These are phyloP conservation scores for Trifolium repens DNA, from an alignment of 306 rosid species.

Conservation along the genomic window DNA sequence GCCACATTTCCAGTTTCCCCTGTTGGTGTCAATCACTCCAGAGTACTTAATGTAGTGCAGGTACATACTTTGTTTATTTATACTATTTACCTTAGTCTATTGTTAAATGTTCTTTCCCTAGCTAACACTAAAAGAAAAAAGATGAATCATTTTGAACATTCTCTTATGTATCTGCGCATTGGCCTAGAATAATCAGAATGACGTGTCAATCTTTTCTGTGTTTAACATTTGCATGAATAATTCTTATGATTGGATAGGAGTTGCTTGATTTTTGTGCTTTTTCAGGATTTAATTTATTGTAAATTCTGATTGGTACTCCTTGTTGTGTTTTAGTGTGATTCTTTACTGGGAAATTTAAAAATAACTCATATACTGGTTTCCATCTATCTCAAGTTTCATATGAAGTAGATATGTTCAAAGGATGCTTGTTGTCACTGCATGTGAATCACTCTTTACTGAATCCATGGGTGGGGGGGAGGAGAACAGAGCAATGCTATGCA, in stretches of 20 bases:
- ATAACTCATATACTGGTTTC: background rate
- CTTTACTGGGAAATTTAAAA: background rate
- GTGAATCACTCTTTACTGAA: too few species aligned
- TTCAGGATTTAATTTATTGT: background rate
- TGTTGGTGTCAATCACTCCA: constrained; percentile 86
- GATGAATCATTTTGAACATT: background rate
- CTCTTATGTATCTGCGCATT: background rate
- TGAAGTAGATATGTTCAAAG: background rate
- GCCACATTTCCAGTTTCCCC: constrained; percentile 75
- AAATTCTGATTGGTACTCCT: background rate
- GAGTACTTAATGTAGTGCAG: constrained; percentile 94
- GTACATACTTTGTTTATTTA: constrained; percentile 45
- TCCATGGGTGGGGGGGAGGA: background rate
- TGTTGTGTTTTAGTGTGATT: background rate
- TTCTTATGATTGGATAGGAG: background rate
- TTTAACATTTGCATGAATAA: background rate
- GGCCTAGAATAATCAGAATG: constrained; percentile 4
- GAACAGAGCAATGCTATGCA: background rate
- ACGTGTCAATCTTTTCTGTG: constrained; percentile 1
- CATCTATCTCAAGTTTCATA: background rate
- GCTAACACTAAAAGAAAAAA: background rate
- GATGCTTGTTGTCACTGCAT: too few species aligned
- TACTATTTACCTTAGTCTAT: background rate
- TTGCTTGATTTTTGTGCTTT: constrained; percentile 11
- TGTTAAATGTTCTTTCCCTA: background rate